Conservation (phyloP, 2,329 filamentous ascomycete species). For the Macroventuria anomochaeta region DNA sequence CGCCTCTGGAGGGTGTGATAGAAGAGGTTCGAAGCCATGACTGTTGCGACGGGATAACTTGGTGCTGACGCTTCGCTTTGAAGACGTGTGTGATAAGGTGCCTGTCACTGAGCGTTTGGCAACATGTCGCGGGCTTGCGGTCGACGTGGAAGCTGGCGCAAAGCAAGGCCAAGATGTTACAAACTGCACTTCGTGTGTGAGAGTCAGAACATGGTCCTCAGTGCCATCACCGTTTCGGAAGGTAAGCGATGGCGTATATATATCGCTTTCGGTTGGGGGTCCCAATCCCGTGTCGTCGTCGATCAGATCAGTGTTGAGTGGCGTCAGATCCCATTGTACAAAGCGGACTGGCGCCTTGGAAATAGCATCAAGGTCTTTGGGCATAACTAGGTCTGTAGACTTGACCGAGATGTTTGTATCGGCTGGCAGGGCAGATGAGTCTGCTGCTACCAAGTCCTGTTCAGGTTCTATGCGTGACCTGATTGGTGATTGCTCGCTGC, state of each 20-base stretch:
- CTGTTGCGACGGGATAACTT: conserved; percentile 38
- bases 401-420: conserved; percentile 24
- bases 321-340: conserved; percentile 38
- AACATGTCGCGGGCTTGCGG: conserved; percentile 31
- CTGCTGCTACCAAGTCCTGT: conserved; percentile 39
- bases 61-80: conserved; percentile 39
- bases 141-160: conserved; percentile 45
- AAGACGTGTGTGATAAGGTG: conserved; percentile 40
- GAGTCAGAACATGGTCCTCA: conserved; percentile 35
- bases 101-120: conserved; percentile 33
- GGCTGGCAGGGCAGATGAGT: conserved; percentile 47
- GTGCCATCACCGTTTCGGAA: conserved; percentile 37
- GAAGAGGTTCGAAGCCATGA: conserved; percentile 44
- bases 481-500: conserved; percentile 40
- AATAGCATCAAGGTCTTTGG: conserved; percentile 38
- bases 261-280: conserved; percentile 27
- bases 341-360: conserved; percentile 30
- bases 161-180: conserved; percentile 62
- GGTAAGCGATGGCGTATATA: conserved; percentile 40
- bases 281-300: conserved; percentile 30
- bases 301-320: conserved; percentile 29
- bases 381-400: conserved; percentile 48
- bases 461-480: conserved; percentile 49
- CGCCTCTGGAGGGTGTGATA: conserved; percentile 44
- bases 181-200: conserved; percentile 61